These are phyloP conservation scores for Carex myosuroides DNA, from an alignment of 176 grass and related monocot species.

Conservation along the genomic window DNA sequence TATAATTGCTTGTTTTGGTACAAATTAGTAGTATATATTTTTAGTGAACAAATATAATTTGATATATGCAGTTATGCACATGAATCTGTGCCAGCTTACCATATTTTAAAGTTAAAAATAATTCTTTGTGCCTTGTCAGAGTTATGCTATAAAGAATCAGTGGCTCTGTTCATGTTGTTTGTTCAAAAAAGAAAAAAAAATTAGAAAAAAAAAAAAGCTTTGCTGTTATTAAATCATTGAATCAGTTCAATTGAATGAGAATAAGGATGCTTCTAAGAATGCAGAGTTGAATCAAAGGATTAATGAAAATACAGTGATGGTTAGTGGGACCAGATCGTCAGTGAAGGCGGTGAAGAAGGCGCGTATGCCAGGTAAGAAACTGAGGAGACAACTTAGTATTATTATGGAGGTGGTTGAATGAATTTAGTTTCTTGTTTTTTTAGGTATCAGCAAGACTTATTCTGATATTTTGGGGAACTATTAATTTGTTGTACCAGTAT, in stretches of 20 bases:
- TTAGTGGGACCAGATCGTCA: neutral
- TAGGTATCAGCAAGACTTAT: neutral
- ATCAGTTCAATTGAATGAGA: neutral
- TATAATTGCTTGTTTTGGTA: too few species aligned
- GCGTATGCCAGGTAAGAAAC: neutral
- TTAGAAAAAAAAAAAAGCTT: too few species aligned
- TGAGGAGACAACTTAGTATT: constrained; percentile 31
- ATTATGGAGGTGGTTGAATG: constrained; percentile 36
- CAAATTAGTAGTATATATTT: too few species aligned
- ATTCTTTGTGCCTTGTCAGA: too few species aligned
- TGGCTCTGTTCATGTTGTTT: too few species aligned
- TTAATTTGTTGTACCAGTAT: neutral
- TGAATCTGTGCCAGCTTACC: too few species aligned
- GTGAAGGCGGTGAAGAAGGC: constrained; percentile 7
- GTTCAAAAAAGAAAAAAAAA: too few species aligned
- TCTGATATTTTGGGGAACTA: neutral
- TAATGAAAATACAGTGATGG: constrained; percentile 26
- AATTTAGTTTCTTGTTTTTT: neutral
- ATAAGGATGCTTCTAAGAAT: neutral
- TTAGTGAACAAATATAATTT: too few species aligned
- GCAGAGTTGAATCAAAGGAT: constrained; percentile 36
- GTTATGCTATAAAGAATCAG: too few species aligned
- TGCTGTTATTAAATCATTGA: too few species aligned
- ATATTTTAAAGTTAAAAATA: too few species aligned
- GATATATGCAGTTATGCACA: too few species aligned